Base-by-base conservation (phyloP, 352 stramenopile species). In the Pythium grandisporangium region DNA sequence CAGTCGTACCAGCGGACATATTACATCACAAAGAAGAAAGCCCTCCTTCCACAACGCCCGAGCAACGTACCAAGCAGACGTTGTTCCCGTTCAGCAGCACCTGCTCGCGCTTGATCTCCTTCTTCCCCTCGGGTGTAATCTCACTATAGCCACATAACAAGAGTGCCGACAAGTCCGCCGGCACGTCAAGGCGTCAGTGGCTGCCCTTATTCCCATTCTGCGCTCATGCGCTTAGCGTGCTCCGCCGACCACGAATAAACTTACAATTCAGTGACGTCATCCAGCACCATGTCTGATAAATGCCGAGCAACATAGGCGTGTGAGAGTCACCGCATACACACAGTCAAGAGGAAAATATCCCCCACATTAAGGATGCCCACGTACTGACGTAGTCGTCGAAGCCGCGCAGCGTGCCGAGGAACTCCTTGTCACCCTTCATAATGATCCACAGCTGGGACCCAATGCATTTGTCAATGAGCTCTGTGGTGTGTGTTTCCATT, bases 401-500 rank as follows among this genome's bases (percentile, higher is more conserved):
- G 16, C 93, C 93, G 33, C 85, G 69, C 19, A 98, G 71, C 22
- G 93, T 98, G 26, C 93, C 93, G 20, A 97, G 55, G 51, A 98
- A 87, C 60, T 98, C 93, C 61, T 98, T 97, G 62, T 96, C 84
- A 32, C 95, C 95, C 63, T 98, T 97, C 95, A 99, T 98, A 57
- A 99, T 93, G 56, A 99, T 98, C 96, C 96, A 99, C 37, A 99
- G 88, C 44, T 89, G 82, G 13, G 91, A 98, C 37, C 96, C 96
- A 51, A 99, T 98, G 63, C 96, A 98, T 63, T 99, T 99, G 74
- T 99, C 96, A 50, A 99, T 98, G 23, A 99, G 70, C 74, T 99
- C 96, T 94, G 44, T n/a, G n/a, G n/a, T n/a, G n/a, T n/a, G n/a
- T n/a, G n/a, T n/a, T n/a, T n/a, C n/a, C n/a, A n/a, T n/a, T n/a